phyloP scores from a whole-genome alignment of 2,329 filamentous ascomycete genomes.

The Lasiodiplodia theobromae region DNA sequence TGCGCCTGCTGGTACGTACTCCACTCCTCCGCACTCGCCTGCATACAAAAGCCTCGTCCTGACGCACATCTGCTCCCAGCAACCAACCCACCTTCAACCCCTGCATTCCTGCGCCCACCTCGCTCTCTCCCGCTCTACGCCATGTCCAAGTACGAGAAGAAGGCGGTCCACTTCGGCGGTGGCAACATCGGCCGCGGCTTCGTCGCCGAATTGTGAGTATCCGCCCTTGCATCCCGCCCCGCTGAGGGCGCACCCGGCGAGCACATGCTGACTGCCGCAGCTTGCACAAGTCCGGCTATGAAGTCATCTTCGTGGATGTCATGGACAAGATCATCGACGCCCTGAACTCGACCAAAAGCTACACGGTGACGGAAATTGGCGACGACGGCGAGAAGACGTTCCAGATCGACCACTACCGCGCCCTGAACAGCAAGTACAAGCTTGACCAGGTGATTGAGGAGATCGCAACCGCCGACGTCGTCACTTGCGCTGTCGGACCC shows the following conservation, averaged over 20 bases:
- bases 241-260: not conserved
- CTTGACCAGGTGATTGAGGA: constrained; percentile 82
- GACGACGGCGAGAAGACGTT: constrained; percentile 80
- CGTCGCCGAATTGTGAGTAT: constrained; percentile 45
- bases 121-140: not conserved
- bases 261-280: constrained; percentile 53
- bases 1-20: constrained; percentile 12
- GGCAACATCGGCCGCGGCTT: constrained; percentile 61
- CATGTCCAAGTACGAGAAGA: constrained; percentile 48
- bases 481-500: constrained; percentile 96
- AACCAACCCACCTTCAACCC: not conserved
- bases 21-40: constrained; percentile 12
- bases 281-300: constrained; percentile 91
- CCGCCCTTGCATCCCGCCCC: not conserved
- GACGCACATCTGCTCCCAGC: not conserved
- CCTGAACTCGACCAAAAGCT: constrained; percentile 77
- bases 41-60: not conserved
- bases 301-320: constrained; percentile 96
- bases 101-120: not conserved
- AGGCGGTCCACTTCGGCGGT: constrained; percentile 61
- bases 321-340: constrained; percentile 81
- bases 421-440: constrained; percentile 91
- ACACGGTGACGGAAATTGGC: constrained; percentile 93
- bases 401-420: constrained; percentile 92
- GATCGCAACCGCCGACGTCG: constrained; percentile 85